Base-by-base conservation (phyloP, 768 basidiomycete species). In the Boletus subparvulus region DNA sequence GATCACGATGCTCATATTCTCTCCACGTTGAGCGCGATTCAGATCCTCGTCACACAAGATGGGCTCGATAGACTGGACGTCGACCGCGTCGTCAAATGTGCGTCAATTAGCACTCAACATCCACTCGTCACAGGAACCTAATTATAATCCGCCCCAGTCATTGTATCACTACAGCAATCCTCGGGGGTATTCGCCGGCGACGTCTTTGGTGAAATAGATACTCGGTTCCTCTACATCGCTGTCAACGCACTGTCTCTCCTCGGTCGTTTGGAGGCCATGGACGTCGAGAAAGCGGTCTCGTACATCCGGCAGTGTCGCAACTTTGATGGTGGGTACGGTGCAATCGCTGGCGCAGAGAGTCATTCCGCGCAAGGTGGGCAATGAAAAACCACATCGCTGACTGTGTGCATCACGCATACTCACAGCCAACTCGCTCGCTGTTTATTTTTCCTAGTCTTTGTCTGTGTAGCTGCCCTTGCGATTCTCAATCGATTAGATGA, bases 281-380 rank as follows among this genome's bases (percentile, higher is more conserved):
- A 94, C 59, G 73, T 74, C 50, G 84, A 86, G 30, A 83, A 78
- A 65, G 86, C 90, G 0, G 83, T 90, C 10, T 76, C 73, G 8
- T 93, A 96, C 70, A 82, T 98, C 43, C 69, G 73, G 24, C 76
- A 80, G 36, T 98, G 97, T 73, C 81, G 79, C 66, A 99, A 98
- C 71, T 98, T 94, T 69, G 97, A 99, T 67, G 95, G 95, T 5
- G 97, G 94, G 0, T 99, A 96, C 66, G 96, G 97, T 26, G 86
- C 80, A 45, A 72, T 76, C 16, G 80, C 84, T 16, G 97, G 95
- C 0, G 94, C 91, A 1, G 97, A 99, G 74, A 94, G 90, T 58
- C 97, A 99, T 75, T 84, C 94, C 13, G 91, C 80, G 0, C 92
- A 94, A 81, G 93, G 96, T 94, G 49, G 3, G 64, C 67, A 17